phyloP scores from a whole-genome alignment of 108 stramenopile genomes.

The Cyclotella atomus region DNA sequence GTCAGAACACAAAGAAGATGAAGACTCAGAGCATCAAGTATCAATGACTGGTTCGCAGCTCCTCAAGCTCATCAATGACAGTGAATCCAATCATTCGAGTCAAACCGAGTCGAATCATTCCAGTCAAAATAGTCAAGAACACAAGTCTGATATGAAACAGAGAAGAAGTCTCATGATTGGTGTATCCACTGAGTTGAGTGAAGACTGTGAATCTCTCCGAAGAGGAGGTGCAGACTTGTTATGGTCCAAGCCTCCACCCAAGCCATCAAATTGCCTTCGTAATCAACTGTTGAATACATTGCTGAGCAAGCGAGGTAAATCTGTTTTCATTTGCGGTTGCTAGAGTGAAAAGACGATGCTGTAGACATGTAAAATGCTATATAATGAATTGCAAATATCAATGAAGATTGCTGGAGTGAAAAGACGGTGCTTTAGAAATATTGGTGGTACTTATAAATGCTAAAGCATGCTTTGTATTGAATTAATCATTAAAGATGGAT shows the following conservation, averaged over 20 bases:
- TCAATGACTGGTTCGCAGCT: slow-evolving; percentile 26
- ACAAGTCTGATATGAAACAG: neutral
- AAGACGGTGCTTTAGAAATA: too few species aligned
- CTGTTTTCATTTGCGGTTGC: slow-evolving; percentile 44
- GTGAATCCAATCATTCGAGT: too few species aligned
- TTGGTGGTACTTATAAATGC: neutral
- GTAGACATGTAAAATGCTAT: too few species aligned
- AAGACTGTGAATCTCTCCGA: slow-evolving; percentile 32
- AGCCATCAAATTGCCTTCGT: slow-evolving; percentile 15
- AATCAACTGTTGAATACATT: slow-evolving; percentile 42
- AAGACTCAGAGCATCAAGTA: neutral
- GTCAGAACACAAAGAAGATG: slow-evolving; percentile 9
- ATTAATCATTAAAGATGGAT: neutral
- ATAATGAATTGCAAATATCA: too few species aligned
- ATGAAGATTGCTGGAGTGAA: too few species aligned
- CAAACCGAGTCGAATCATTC: neutral
- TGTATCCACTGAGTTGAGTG: slow-evolving; percentile 28
- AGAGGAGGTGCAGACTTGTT: slow-evolving; percentile 39
- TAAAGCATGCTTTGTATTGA: neutral
- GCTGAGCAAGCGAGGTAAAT: slow-evolving; percentile 37
- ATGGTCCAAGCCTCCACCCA: slow-evolving; percentile 41
- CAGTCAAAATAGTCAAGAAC: neutral
- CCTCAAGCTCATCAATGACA: slow-evolving; percentile 13
- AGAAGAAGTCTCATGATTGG: slow-evolving; percentile 36
- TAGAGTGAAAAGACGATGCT: slow-evolving; percentile 3